Base-by-base conservation (phyloP, 768 basidiomycete species). In the Suillus bovinus region DNA sequence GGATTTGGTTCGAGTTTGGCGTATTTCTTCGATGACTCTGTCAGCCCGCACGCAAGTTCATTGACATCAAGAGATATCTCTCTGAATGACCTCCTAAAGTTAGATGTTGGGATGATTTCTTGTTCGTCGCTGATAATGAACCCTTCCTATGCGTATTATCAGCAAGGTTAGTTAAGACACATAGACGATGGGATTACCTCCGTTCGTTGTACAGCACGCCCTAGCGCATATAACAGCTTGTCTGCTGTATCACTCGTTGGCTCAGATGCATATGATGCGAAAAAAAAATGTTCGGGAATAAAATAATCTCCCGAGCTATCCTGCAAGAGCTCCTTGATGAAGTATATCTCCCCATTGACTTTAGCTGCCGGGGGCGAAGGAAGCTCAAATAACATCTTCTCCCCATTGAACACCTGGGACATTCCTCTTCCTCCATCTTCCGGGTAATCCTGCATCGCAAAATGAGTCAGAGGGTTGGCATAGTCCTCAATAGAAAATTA, bases 351-450 rank as follows among this genome's bases (percentile, higher is more conserved):
- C 0, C 33, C n/a, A 1, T 65, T 42, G 2, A 67, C 59, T 11
- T 50, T 64, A 17, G 75, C 67, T 62, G 69, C 68, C 0, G 70
- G 76, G 4, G 71, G 71, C 1, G 67, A 61, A 2, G 70, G 74
- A 16, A 72, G 68, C 29, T 72, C 73, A 0, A 63, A 31, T 2
- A 75, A 62, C 74, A 75, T 75, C 33, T 77, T 77, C 0, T 31
- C 58, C 3, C 68, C 68, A 46, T 76, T 67, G 58, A 69, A 70
- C 0, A 71, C 68, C 53, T 77, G 65, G 0, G 60, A 69, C 59
- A 75, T 69, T 0, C 17, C 2, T 9, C 58, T 61, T 8, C 62
- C 60, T 3, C 64, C 61, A 33, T 74, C 71, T 54, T 72, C 66
- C 2, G 74, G 71, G 49, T 75, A 76, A 24, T 69, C 67, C 50